These are phyloP conservation scores for Liquidambar formosana DNA, from an alignment of 164 flowering plant genomes.

Conservation along the genomic window DNA sequence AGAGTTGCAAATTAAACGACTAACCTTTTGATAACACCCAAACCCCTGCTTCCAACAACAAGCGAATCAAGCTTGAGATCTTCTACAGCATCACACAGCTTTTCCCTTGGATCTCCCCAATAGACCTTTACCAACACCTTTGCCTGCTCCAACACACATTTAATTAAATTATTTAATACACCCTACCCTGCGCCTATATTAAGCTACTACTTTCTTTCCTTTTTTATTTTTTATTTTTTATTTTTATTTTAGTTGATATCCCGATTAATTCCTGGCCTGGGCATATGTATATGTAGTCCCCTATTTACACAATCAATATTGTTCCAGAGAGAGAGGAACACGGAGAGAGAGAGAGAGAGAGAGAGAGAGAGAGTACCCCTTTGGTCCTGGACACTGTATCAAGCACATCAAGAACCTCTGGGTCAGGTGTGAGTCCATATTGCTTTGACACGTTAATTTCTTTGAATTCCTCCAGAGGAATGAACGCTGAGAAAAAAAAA, in stretches of 20 bases:
- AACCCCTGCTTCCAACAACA: conserved; percentile 75
- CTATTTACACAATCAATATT: too few relatives aligned
- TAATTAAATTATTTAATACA: not conserved
- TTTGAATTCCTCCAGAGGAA: conserved; percentile 63
- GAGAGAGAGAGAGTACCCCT: conserved; percentile 31
- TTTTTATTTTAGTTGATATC: too few relatives aligned
- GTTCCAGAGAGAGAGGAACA: not conserved
- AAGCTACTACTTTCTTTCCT: too few relatives aligned
- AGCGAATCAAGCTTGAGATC: conserved; percentile 61
- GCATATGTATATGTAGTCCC: not conserved
- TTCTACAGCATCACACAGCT: conserved; percentile 64
- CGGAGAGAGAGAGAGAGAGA: not conserved
- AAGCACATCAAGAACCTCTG: conserved; percentile 58
- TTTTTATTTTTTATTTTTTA: too few relatives aligned
- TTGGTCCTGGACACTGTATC: conserved; percentile 47
- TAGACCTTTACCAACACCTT: conserved; percentile 60
- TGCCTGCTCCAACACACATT: conserved; percentile 27
- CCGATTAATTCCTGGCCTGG: too few relatives aligned
- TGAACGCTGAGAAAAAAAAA: conserved; percentile 45
- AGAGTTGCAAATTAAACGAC: too few relatives aligned
- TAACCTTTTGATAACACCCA: conserved; percentile 66
- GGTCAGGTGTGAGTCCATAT: conserved; percentile 56
- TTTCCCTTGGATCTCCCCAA: conserved; percentile 87
- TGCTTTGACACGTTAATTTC: conserved; percentile 42
- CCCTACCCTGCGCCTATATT: too few relatives aligned